These are phyloP conservation scores for Blastobotrys ciferrii DNA, from an alignment of 1,139 yeast genomes.

Conservation along the genomic window DNA sequence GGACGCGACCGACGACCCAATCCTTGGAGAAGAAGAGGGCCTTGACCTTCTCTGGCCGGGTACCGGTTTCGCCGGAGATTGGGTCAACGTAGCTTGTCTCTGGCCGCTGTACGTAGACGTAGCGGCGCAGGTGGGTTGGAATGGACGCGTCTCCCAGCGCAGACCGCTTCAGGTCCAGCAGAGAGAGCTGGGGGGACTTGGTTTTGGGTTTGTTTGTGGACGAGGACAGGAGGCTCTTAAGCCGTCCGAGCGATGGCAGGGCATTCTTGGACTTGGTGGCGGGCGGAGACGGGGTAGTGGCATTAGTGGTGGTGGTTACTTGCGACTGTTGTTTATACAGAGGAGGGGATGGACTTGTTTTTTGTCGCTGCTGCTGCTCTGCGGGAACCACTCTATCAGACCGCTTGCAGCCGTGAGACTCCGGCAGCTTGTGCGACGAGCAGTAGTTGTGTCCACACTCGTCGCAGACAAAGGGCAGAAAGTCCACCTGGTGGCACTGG, in stretches of 20 bases:
- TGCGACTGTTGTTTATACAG: background rate
- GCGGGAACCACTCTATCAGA: constrained; percentile 6
- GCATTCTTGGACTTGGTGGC: background rate
- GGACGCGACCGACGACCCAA: constrained; percentile 76
- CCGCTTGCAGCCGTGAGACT: constrained; percentile 45
- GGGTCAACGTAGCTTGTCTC: constrained; percentile 43
- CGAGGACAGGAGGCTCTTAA: background rate
- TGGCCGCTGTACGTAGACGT: constrained; percentile 51
- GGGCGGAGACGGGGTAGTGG: background rate
- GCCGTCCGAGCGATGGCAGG: background rate
- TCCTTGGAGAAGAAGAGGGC: constrained; percentile 56
- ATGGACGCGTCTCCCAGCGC: constrained; percentile 73
- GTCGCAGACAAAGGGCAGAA: constrained; percentile 56
- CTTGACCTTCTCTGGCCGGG: constrained; percentile 32
- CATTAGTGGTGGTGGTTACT: background rate
- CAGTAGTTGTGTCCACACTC: constrained; percentile 50
- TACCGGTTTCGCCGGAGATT: constrained; percentile 33
- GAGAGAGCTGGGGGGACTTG: constrained; percentile 31
- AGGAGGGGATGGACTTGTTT: background rate
- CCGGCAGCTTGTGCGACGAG: constrained; percentile 48
- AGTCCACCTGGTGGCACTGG: constrained; percentile 51
- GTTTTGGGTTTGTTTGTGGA: constrained; percentile 10
- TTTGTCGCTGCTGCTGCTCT: background rate
- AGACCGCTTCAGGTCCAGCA: constrained; percentile 46
- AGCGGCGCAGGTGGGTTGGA: constrained; percentile 54